Base-by-base conservation (phyloP, 768 basidiomycete genomes). In the Lactarius hengduanensis region DNA sequence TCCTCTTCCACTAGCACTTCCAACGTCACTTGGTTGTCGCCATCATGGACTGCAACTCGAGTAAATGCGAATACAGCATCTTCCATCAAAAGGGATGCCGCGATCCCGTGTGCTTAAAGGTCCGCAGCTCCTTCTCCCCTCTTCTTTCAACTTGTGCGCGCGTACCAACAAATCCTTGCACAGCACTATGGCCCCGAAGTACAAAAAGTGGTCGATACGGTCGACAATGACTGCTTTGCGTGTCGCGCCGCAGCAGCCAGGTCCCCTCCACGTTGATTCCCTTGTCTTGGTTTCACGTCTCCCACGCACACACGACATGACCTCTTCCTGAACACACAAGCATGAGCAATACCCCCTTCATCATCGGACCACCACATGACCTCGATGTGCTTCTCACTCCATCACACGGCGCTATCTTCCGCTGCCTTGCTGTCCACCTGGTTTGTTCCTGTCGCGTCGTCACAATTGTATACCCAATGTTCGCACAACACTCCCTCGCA, bases 11-110 rank as follows among this genome's bases (percentile, higher is more conserved):
- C 43, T 67, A 92, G 90, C 90, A 92, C 74, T 92, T 91, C 73
- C 90, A 91, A 76, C 85, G 90, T 61, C 90, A 90, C 69, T 75
- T 86, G 45, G 82, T 92, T 66, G 79, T 86, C 59, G 90, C 88
- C 60, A 89, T 92, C 76, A 79, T 87, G 76, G 90, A 92, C 74
- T 92, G 90, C 78, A 84, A 86, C 74, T 86, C 84, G 11, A 72
- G 73, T 41, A 81, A 78, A 41, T 92, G 90, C 77, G 84, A 87
- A 74, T 81, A 81, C 70, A 90, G 88, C 72, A 80, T 81, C 63
- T 78, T 77, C 70, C 90, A 92, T 73, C 81, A 83, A 16, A 81
- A 75, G 62, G 75, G 74, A 57, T 91, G 90, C 74, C 81, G 80
- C 63, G 78, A 81, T 16, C 79, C 78, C 10, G 76, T 72, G 4